Evolutionary conservation across 2,329 filamentous ascomycete species (phyloP).

Genomic region (Aureobasidium sp.): DNA sequence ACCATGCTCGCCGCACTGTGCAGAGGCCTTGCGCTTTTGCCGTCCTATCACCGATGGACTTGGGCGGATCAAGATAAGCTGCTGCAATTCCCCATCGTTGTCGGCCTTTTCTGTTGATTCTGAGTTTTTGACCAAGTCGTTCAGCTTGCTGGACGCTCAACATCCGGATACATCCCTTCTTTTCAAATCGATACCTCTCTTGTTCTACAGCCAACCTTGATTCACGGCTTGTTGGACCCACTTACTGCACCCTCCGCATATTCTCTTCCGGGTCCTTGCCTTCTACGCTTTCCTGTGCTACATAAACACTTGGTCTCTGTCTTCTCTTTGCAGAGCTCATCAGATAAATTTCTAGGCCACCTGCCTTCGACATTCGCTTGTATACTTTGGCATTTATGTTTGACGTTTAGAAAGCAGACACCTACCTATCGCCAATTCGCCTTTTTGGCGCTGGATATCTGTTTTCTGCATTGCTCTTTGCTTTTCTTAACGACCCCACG

Average conservation of each 20-base stretch:
- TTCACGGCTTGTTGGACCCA: conserved; percentile 1
- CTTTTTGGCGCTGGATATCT: conserved; percentile 3
- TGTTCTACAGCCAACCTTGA: background rate
- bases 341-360: background rate
- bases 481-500: background rate
- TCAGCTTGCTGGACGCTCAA: background rate
- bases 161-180: background rate
- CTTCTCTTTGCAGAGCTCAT: background rate
- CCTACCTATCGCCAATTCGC: background rate
- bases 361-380: background rate
- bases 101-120: conserved; percentile 1
- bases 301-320: background rate
- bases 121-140: background rate
- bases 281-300: conserved; percentile 3
- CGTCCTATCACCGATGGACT: conserved; percentile 2
- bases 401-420: background rate
- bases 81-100: background rate
- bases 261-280: conserved; percentile 2
- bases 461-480: background rate
- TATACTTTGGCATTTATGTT: background rate
- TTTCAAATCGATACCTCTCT: background rate
- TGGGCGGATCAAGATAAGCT: conserved; percentile 3
- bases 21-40: conserved; percentile 2
- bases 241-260: conserved; percentile 9
- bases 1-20: conserved; percentile 8